These are phyloP conservation scores for Isoetes taiwanensis DNA, from an alignment of 75 land plant genomes.

Conservation along the genomic window DNA sequence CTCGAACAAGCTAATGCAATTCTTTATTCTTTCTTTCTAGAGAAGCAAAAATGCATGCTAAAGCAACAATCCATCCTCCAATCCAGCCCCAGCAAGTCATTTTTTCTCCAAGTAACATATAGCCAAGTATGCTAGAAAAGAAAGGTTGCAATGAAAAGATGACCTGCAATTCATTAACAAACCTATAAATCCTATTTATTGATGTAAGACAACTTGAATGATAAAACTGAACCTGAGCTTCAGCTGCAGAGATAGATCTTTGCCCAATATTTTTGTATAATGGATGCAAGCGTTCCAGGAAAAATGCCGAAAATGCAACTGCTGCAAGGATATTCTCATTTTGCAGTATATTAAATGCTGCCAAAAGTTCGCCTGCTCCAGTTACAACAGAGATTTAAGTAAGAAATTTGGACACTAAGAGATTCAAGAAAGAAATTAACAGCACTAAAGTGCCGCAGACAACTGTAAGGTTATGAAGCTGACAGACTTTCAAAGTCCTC, in stretches of 20 bases:
- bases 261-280: constrained; percentile 19
- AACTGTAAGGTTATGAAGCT: neutral
- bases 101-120: no score
- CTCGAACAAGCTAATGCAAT: no score
- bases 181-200: no score
- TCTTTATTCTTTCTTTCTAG: no score
- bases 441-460: neutral
- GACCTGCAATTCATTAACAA: no score
- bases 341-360: constrained; percentile 10
- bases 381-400: neutral
- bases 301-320: constrained; percentile 11
- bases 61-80: no score
- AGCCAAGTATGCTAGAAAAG: no score
- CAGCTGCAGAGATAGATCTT: constrained; percentile 14
- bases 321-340: constrained; percentile 2
- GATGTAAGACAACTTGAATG: no score
- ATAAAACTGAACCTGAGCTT: constrained; percentile 26
- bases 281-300: constrained; percentile 17
- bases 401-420: neutral
- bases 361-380: constrained; percentile 9
- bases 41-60: no score
- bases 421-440: neutral
- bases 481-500: neutral
- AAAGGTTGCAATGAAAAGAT: no score
- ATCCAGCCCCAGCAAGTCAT: no score